These are phyloP conservation scores for Pulveroboletus sp. DNA, from an alignment of 768 basidiomycete genomes.

Conservation along the genomic window DNA sequence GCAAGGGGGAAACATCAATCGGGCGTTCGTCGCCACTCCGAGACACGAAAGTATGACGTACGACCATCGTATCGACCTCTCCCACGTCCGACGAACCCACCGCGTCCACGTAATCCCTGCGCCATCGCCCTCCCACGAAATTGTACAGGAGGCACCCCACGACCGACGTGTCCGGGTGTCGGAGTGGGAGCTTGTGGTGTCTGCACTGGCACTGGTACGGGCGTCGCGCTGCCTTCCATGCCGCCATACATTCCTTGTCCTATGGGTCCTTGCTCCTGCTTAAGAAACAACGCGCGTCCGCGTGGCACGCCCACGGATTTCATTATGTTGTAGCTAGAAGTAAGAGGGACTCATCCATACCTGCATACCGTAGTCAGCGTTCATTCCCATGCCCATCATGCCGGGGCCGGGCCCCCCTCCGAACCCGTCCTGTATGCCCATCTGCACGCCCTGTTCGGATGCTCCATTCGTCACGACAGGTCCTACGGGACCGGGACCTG, in stretches of 20 bases:
- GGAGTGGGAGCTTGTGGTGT: conserved; percentile 32
- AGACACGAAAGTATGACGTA: conserved; percentile 26
- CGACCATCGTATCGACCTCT: conserved; percentile 37
- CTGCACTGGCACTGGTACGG: conserved; percentile 41
- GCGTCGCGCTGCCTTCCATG: conserved; percentile 53
- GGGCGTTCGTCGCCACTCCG: neutral
- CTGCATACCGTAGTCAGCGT: conserved; percentile 70
- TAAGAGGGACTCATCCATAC: conserved; percentile 41
- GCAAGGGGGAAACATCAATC: neutral
- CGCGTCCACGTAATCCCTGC: conserved; percentile 43
- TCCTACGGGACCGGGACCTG: conserved; percentile 30
- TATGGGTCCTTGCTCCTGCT: conserved; percentile 59
- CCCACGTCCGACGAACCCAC: conserved; percentile 38
- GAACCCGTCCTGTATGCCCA: conserved; percentile 41
- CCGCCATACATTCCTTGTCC: conserved; percentile 65
- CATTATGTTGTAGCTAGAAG: conserved; percentile 34
- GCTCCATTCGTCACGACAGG: conserved; percentile 36
- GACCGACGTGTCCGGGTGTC: conserved; percentile 28
- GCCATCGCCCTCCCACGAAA: conserved; percentile 44
- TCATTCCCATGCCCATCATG: conserved; percentile 72
- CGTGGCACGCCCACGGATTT: conserved; percentile 33
- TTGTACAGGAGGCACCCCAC: conserved; percentile 36
- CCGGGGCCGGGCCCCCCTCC: conserved; percentile 43
- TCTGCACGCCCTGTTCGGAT: conserved; percentile 37
- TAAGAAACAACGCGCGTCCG: conserved; percentile 22